phyloP scores from a whole-genome alignment of 805 yeast genomes.

The Nakazawaea laoshanensis region DNA sequence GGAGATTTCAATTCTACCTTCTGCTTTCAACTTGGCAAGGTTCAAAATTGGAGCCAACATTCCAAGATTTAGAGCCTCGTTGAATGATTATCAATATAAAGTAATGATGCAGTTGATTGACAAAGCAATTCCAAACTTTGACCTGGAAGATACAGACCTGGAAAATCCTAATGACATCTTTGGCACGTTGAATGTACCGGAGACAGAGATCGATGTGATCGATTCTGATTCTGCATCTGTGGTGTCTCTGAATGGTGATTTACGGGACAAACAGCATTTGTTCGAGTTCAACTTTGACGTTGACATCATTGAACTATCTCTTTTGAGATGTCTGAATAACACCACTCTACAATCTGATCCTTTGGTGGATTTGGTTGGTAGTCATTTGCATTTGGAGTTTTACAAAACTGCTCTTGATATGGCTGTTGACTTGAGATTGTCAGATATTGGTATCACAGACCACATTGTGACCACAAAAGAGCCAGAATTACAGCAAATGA shows the following conservation, averaged over 20 bases:
- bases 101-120: conserved; percentile 74
- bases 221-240: conserved; percentile 2
- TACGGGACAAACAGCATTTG: conserved; percentile 37
- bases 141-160: conserved; percentile 24
- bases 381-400: conserved; percentile 50
- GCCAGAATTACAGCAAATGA: conserved; percentile 55
- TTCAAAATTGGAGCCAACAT: conserved; percentile 70
- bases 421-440: conserved; percentile 56
- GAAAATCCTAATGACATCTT: conserved; percentile 1
- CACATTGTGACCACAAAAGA: conserved; percentile 56
- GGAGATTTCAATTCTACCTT: conserved; percentile 81
- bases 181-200: not conserved
- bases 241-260: not conserved
- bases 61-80: conserved; percentile 59
- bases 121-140: conserved; percentile 51
- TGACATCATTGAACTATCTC: conserved; percentile 48
- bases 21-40: conserved; percentile 64
- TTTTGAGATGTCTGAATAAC: conserved; percentile 61
- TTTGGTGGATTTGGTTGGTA: conserved; percentile 67
- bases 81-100: conserved; percentile 88
- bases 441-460: conserved; percentile 67
- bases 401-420: conserved; percentile 51
- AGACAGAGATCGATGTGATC: not conserved
- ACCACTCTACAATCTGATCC: conserved; percentile 53
- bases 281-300: conserved; percentile 72